phyloP scores from a whole-genome alignment of 1,139 yeast genomes.

The Debaryomyces fabryi region DNA sequence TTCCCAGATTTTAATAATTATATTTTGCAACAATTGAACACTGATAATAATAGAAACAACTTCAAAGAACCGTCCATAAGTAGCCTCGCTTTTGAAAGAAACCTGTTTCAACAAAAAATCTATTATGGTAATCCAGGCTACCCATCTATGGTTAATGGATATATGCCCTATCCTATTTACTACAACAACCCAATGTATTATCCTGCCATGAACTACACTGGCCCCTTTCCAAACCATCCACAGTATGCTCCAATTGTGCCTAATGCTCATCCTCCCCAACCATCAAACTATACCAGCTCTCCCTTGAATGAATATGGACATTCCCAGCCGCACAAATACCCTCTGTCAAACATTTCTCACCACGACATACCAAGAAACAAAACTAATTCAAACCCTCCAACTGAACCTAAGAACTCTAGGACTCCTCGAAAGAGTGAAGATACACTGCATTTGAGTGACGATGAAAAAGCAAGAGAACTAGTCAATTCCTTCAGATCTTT shows the following conservation, averaged over 20 bases:
- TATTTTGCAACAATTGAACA: constrained; percentile 32
- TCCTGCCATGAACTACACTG: constrained; percentile 4
- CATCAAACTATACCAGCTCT: not conserved
- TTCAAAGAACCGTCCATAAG: constrained; percentile 17
- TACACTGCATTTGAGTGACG: constrained; percentile 22
- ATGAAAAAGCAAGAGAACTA: constrained; percentile 34
- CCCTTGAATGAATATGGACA: constrained; percentile 2
- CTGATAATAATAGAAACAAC: constrained; percentile 17
- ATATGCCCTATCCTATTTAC: constrained; percentile 12
- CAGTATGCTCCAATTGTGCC: constrained; percentile 5
- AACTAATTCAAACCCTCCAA: not conserved
- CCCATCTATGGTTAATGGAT: constrained; percentile 5
- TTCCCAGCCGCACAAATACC: not conserved
- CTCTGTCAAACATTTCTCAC: not conserved
- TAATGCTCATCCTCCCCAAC: not conserved
- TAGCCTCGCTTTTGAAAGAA: constrained; percentile 38
- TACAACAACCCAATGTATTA: constrained; percentile 6
- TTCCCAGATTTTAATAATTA: constrained; percentile 46
- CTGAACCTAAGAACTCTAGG: not conserved
- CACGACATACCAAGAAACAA: constrained; percentile 2
- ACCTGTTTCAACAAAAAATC: constrained; percentile 36
- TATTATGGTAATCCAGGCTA: constrained; percentile 26
- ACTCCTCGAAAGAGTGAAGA: not conserved
- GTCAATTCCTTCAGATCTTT: constrained; percentile 30
- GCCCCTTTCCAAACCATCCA: not conserved